These are phyloP conservation scores for Phylloporus sp. DNA, from an alignment of 768 basidiomycete species.

Conservation along the genomic window DNA sequence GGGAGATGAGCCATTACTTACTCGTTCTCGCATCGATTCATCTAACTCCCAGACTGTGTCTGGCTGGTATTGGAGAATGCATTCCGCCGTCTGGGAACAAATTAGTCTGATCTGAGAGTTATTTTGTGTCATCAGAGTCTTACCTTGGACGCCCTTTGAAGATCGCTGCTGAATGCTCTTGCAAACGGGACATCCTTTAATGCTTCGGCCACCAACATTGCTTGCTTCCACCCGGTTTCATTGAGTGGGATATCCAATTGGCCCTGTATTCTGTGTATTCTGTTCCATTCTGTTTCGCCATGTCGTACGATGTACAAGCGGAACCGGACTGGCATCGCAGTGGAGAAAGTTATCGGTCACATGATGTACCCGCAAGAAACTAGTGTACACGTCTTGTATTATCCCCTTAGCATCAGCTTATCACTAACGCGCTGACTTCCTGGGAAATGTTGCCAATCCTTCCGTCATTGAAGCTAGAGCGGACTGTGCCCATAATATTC, in stretches of 20 bases:
- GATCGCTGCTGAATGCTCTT: slow-evolving; percentile 65
- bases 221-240: slow-evolving; percentile 55
- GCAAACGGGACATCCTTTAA: slow-evolving; percentile 53
- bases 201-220: slow-evolving; percentile 47
- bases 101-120: neutral
- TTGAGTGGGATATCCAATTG: slow-evolving; percentile 69
- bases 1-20: slow-evolving; percentile 27
- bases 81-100: slow-evolving; percentile 54
- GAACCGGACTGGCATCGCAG: slow-evolving; percentile 31
- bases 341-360: neutral
- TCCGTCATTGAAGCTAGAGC: slow-evolving; percentile 51
- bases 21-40: slow-evolving; percentile 59
- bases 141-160: slow-evolving; percentile 63
- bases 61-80: slow-evolving; percentile 53
- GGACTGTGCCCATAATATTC: slow-evolving; percentile 37
- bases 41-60: slow-evolving; percentile 39
- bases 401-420: neutral
- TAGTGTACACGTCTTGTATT: no score
- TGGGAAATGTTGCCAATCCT: slow-evolving; percentile 47
- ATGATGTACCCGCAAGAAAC: no score
- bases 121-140: no score
- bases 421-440: slow-evolving; percentile 43
- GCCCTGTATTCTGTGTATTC: slow-evolving; percentile 62
- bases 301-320: slow-evolving; percentile 68
- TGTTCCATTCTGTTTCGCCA: slow-evolving; percentile 73